Base-by-base conservation (phyloP, 2,329 filamentous ascomycete genomes). In the Penicillium freii region DNA sequence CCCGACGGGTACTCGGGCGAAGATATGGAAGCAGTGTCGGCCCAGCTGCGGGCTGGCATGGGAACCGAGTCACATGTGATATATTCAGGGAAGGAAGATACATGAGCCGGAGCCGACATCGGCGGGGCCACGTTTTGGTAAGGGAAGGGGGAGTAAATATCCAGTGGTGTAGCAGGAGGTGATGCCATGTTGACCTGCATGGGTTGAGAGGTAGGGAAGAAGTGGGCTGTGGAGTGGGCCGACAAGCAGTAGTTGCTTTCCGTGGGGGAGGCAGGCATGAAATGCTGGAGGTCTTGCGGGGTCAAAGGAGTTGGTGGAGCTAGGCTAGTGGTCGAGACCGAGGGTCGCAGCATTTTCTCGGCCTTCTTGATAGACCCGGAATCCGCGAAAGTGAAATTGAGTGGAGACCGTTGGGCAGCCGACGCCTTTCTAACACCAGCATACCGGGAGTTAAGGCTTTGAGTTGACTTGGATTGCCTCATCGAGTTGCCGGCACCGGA, bases 361-460 rank as follows among this genome's bases (percentile, higher is more conserved):
- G 71, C 65, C 57, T 71, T 76, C 56, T 71, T 71, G 59, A 74
- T 66, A 34, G 69, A 69, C 19, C 73, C 75, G 7, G 75, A 67
- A 51, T 80, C 78, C n/a, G 76, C 69, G 61, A 80, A 80, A 6
- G 71, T 76, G 49, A 78, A 71, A 45, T 76, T 77, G 36, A 80
- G 67, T 23, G 79, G 79, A n/a, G 79, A 81, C 29, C 77, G 72
- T 50, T 79, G 79, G 45, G 76, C 70, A 42, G 74, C 73, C 23
- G 76, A 78, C 6, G 74, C 67, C 62, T 81, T 81, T 21, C 78
- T 70, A 29, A 81, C 72, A 48, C 78, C 77, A 0, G 77, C 75
- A 62, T 78, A 80, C 34, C 75, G 70, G 47, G 75, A 71, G 62
- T 75, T 75, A 9, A 80, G 71, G 57, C 71, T 73, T 57, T 79